phyloP scores from a whole-genome alignment of 169 alveolate species.

The Plasmodium ovale region DNA sequence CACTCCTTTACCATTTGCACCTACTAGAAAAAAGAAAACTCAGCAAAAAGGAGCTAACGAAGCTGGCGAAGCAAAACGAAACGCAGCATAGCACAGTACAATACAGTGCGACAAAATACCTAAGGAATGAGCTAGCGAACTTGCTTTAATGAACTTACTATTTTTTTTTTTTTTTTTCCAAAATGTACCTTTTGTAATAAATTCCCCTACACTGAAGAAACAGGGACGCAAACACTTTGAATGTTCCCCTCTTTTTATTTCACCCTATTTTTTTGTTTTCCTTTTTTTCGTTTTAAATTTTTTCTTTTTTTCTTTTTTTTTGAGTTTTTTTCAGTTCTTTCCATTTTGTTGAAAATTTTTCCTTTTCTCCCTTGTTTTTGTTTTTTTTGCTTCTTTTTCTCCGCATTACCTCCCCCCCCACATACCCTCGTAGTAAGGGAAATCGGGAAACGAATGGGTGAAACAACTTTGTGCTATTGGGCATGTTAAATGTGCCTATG shows the following conservation, averaged over 20 bases:
- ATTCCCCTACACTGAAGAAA: not conserved
- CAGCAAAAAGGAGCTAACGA: too few species aligned
- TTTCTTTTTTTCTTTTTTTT: slow-evolving; percentile 1
- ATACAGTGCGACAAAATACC: too few species aligned
- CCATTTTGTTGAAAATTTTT: not conserved
- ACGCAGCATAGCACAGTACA: too few species aligned
- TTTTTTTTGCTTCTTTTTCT: not conserved
- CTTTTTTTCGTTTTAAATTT: not conserved
- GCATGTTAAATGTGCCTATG: too few species aligned
- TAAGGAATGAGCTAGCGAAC: slow-evolving; percentile 6
- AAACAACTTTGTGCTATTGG: not conserved
- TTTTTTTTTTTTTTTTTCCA: slow-evolving; percentile 3
- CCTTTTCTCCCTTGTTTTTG: not conserved
- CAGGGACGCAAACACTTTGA: not conserved
- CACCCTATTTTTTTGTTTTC: not conserved
- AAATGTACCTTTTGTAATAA: not conserved
- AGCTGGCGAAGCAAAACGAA: too few species aligned
- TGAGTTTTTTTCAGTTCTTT: not conserved
- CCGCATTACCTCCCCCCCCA: not conserved
- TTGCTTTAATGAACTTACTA: not conserved
- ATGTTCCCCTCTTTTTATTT: not conserved
- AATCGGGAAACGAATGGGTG: not conserved
- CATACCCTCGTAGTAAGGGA: too few species aligned
- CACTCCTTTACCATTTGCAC: too few species aligned
- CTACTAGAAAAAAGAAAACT: too few species aligned